Base-by-base conservation (phyloP, 2,329 filamentous ascomycete genomes). In the Xylaria hypoxylon region DNA sequence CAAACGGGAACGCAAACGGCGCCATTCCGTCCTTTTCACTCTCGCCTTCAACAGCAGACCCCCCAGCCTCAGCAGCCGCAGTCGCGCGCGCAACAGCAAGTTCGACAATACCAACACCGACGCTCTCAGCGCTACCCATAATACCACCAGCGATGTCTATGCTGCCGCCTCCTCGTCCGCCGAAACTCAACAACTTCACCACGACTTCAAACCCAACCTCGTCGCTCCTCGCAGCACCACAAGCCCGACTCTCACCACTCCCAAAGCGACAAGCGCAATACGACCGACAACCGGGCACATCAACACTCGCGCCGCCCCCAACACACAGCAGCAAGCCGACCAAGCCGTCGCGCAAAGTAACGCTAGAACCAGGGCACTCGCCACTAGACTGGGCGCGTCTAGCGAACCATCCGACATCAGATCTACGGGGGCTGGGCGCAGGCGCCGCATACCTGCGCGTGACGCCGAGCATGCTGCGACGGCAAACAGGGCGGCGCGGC, bases 311-410 rank as follows among this genome's bases (percentile, higher is more conserved):
- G 0, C 87, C 85, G 0, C 87, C 88, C 0, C 85, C 87, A 0
- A 84, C 86, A 15, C 85, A 85, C 75, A 80, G 78, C 35, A 76
- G 80, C 47, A 84, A 83, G 64, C 86, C 87, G 1, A 69, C 80
- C 26, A 89, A 88, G 74, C 85, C 86, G 4, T 86, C 84, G 11
- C 87, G 86, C 78, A 92, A 95, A 75, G 92, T 97, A 4, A 84
- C 91, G 8, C 87, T 99, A 4, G 87, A 89, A n/a, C 96, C 96
- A 0, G 95, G 96, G 35, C 94, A 95, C 82, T 97, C 93, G 2
- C 95, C 96, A 0, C 89, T 99, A 13, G 96, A 99, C 85, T 99
- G 96, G 96, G 96, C 96, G 13, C 89, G 91, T 5, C 86, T 97
- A 1, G 87, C 88, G 1, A 84, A 85, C 22, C 81, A 84, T 53